Conservation (phyloP, 306 rosid genomes). For the Prunus campanulata region DNA sequence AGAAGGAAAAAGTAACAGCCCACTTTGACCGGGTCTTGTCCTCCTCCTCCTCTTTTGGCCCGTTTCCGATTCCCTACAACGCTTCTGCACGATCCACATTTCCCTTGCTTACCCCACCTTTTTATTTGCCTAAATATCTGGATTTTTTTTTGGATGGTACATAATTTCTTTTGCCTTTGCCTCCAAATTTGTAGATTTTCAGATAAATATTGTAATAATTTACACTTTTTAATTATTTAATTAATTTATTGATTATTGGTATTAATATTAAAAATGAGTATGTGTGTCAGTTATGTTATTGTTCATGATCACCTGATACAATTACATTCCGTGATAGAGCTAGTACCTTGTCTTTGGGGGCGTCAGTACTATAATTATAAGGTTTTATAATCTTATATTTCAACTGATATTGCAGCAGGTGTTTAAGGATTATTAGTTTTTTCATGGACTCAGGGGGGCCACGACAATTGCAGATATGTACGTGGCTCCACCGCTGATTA, state of each 20-base stretch:
- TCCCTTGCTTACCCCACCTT: neutral
- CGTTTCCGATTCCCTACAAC: neutral
- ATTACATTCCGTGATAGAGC: accelerated
- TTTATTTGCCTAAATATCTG: neutral
- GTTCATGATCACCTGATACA: no score
- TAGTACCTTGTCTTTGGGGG: no score
- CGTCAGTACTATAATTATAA: no score
- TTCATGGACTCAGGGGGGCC: no score
- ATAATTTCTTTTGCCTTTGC: neutral
- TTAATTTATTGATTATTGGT: neutral
- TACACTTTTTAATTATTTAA: neutral
- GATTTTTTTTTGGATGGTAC: neutral
- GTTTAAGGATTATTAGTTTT: no score
- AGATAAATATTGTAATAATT: neutral
- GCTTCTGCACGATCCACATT: constrained; percentile 19
- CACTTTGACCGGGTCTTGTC: constrained; percentile 5
- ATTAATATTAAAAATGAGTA: no score
- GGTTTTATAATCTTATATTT: no score
- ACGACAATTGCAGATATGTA: no score
- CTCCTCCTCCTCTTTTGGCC: neutral
- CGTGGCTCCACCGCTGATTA: accelerated
- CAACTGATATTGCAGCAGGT: no score
- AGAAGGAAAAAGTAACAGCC: neutral
- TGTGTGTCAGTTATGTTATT: no score
- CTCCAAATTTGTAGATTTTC: neutral